Evolutionary conservation across 225 moss, liverwort and hornwort genomes (phyloP).

Genomic region (Takakia lepidozioides): DNA sequence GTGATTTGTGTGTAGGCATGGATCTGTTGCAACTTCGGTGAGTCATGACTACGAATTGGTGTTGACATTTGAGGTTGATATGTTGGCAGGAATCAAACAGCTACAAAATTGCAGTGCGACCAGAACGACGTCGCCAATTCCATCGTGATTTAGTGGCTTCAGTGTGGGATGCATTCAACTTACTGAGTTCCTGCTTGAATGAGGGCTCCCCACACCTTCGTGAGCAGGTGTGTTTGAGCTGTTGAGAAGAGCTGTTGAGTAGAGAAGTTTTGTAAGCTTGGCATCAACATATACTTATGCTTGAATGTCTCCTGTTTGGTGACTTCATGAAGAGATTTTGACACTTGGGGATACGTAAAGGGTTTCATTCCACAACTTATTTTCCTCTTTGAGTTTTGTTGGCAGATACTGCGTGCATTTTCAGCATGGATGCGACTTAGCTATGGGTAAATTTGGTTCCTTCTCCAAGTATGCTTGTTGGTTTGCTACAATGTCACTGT

Average conservation of each 20-base stretch:
- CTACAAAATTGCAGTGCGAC: constrained; percentile 91
- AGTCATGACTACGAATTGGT: not conserved
- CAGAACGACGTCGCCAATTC: constrained; percentile 88
- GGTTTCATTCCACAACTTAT: too few species aligned
- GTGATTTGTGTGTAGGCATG: too few species aligned
- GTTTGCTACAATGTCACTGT: too few species aligned
- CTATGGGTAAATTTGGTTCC: constrained; percentile 54
- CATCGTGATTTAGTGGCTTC: constrained; percentile 83
- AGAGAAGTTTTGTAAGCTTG: too few species aligned
- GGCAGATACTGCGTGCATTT: constrained; percentile 80
- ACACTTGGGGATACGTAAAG: too few species aligned
- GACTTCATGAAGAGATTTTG: too few species aligned
- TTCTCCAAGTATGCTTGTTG: too few species aligned
- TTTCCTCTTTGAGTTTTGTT: constrained; percentile 13
- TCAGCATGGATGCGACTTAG: constrained; percentile 94
- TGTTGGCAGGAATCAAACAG: constrained; percentile 70
- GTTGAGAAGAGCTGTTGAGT: too few species aligned
- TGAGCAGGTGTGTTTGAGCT: constrained; percentile 89
- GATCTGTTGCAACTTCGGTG: too few species aligned
- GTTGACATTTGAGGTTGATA: not conserved
- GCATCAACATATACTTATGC: too few species aligned
- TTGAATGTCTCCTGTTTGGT: too few species aligned
- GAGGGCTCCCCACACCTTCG: constrained; percentile 53
- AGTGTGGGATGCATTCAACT: constrained; percentile 69
- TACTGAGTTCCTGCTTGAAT: constrained; percentile 76